Conservation (phyloP, 768 basidiomycete species). For the Mycena albidolilacea region DNA sequence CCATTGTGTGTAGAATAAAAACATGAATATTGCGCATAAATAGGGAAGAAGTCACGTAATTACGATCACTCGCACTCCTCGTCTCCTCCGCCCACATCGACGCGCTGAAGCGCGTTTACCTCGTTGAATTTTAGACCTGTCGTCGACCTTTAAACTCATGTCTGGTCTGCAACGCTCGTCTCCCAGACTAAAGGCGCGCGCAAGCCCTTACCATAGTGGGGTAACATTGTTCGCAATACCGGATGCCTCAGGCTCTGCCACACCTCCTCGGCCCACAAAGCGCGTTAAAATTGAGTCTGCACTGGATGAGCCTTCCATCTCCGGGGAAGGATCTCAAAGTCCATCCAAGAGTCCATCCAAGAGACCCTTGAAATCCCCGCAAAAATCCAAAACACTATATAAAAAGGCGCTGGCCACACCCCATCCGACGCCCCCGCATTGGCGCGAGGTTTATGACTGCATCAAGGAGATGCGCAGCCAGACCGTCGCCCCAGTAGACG, state of each 20-base stretch:
- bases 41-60: background rate
- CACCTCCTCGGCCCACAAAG: conserved; percentile 44
- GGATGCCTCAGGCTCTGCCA: conserved; percentile 33
- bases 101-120: background rate
- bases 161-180: conserved; percentile 46
- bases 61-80: background rate
- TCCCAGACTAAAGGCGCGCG: conserved; percentile 52
- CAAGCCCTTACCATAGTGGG: conserved; percentile 60
- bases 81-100: background rate
- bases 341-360: conserved; percentile 41
- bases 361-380: conserved; percentile 54
- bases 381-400: conserved; percentile 61
- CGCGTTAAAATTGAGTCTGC: conserved; percentile 47
- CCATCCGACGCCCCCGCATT: conserved; percentile 76
- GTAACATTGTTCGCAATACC: conserved; percentile 59
- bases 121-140: background rate
- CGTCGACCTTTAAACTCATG: conserved; percentile 52
- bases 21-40: background rate
- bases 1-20: no score
- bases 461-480: conserved; percentile 84
- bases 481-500: conserved; percentile 90
- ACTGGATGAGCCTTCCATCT: background rate
- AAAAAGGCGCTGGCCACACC: conserved; percentile 67
- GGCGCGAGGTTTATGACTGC: conserved; percentile 78
- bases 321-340: conserved; percentile 13